These are phyloP conservation scores for Wilcoxina mikolae DNA, from an alignment of 495 filamentous ascomycete genomes.

Conservation along the genomic window DNA sequence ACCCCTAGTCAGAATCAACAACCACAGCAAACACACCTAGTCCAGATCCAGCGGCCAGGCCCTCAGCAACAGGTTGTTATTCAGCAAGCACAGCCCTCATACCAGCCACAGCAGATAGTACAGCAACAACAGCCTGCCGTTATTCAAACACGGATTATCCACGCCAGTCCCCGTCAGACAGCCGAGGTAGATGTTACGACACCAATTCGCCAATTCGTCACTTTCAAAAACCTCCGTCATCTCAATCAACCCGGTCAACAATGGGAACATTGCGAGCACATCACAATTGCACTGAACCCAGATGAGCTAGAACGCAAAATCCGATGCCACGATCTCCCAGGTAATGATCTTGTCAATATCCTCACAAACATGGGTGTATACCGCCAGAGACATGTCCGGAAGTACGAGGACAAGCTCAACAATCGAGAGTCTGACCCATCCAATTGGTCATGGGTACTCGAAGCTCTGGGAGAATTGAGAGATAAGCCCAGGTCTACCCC, in stretches of 20 bases:
- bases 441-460: conserved; percentile 21
- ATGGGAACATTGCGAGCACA: conserved; percentile 22
- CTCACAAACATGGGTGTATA: conserved; percentile 19
- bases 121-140: conserved; percentile 5
- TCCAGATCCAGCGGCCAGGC: not conserved
- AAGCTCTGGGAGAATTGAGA: conserved; percentile 25
- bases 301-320: conserved; percentile 24
- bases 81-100: conserved; percentile 2
- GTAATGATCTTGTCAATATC: conserved; percentile 16
- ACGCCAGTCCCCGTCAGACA: not conserved
- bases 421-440: conserved; percentile 13
- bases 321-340: conserved; percentile 20
- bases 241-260: conserved; percentile 2
- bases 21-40: not conserved
- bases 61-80: not conserved
- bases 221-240: conserved; percentile 6
- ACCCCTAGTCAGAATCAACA: not conserved
- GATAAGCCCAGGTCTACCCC: conserved; percentile 10
- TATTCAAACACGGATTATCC: conserved; percentile 6
- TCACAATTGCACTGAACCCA: conserved; percentile 22
- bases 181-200: not conserved
- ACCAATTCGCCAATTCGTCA: conserved; percentile 7
- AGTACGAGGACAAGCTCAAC: conserved; percentile 23
- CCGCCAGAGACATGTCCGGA: conserved; percentile 20
- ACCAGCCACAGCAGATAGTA: conserved; percentile 3